A percentile compares a stretch with the other conserved stretches of the same genome.
phyloP scores from a whole-genome alignment of 1,284 basidiomycete species.

The Singerocomus inundabilis region DNA sequence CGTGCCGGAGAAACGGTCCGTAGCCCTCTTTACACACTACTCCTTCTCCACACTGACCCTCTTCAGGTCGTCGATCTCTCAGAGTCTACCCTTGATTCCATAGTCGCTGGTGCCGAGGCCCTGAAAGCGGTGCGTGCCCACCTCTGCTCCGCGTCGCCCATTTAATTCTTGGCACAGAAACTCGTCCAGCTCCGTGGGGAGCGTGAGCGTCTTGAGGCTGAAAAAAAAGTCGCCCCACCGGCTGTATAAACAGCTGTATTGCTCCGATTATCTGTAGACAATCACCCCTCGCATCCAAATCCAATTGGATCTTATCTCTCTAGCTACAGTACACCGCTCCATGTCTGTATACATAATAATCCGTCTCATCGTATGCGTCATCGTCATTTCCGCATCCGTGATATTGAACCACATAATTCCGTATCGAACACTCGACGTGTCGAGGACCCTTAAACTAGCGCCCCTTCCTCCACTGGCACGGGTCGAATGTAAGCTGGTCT shows the following conservation, averaged over 20 bases:
- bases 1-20: constrained; percentile 58
- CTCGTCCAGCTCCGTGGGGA: constrained; percentile 56
- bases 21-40: constrained; percentile 3
- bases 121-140: constrained; percentile 54
- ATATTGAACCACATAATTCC: not conserved
- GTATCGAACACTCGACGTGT: no score
- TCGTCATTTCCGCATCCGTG: not conserved
- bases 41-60: not conserved
- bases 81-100: constrained; percentile 64
- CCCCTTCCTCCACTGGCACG: constrained; percentile 21
- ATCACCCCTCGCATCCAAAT: constrained; percentile 16
- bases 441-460: constrained; percentile 16
- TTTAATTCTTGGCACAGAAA: constrained; percentile 44
- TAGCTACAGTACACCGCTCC: constrained; percentile 7
- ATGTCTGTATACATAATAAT: not conserved
- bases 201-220: constrained; percentile 47
- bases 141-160: not conserved
- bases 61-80: constrained; percentile 61
- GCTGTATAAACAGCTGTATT: constrained; percentile 29
- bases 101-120: constrained; percentile 53
- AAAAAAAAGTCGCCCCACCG: constrained; percentile 33
- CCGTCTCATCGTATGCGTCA: not conserved
- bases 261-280: constrained; percentile 18
- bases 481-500: constrained; percentile 59
- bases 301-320: constrained; percentile 34